A percentile compares a stretch with the other conserved stretches of the same genome.
These are phyloP conservation scores for Closterium sp. DNA, from an alignment of 139 green algal genomes.

Conservation along the genomic window DNA sequence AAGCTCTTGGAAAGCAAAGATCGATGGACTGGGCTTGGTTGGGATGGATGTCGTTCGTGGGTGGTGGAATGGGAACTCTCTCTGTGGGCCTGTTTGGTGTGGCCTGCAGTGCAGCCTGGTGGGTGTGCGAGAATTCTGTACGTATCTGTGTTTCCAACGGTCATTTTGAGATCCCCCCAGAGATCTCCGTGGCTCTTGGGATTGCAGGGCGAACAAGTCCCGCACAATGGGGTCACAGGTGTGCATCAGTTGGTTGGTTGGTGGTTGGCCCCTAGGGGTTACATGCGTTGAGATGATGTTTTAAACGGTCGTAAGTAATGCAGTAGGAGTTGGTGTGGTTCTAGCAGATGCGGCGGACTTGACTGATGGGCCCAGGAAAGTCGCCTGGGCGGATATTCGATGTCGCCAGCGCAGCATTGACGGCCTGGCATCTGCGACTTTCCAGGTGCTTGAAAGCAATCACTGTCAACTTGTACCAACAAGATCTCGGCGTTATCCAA, in stretches of 20 bases:
- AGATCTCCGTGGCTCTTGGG: neutral
- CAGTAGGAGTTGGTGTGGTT: too few species aligned
- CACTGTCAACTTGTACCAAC: neutral
- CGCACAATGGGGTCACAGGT: neutral
- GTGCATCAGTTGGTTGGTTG: neutral
- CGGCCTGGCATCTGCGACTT: neutral
- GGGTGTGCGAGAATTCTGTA: too few species aligned
- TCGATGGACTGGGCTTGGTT: neutral
- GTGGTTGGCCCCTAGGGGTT: too few species aligned
- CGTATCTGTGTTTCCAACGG: too few species aligned
- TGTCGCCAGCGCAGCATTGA: neutral
- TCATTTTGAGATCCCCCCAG: too few species aligned
- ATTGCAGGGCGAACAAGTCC: neutral
- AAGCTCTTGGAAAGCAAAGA: too few species aligned
- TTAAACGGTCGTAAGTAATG: neutral
- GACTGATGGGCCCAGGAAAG: too few species aligned
- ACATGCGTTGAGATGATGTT: neutral
- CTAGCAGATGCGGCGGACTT: too few species aligned
- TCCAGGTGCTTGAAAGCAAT: neutral
- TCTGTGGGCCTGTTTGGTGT: too few species aligned
- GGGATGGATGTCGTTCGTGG: too few species aligned
- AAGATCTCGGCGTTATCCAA: neutral
- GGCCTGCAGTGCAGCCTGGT: too few species aligned
- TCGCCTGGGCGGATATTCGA: neutral
- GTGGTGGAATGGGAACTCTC: too few species aligned